Conservation (phyloP, 192 early-diverging fungal species). For the Coemansia sp. region DNA sequence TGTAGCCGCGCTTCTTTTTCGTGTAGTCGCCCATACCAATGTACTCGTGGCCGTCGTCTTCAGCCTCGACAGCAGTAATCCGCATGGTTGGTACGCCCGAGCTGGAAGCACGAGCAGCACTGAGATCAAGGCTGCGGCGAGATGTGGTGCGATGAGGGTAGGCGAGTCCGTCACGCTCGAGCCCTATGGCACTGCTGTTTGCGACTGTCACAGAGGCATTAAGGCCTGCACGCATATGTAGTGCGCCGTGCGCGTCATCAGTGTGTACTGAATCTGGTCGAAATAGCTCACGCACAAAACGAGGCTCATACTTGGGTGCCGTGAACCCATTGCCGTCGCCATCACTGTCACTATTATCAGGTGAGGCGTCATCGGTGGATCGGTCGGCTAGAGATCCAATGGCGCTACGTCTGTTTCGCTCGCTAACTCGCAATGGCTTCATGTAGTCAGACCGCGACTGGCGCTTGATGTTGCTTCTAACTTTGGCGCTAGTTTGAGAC, state of each 20-base stretch:
- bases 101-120: slow-evolving; percentile 32
- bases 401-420: not conserved
- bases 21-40: slow-evolving; percentile 24
- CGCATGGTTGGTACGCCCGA: slow-evolving; percentile 41
- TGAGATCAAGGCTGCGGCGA: slow-evolving; percentile 38
- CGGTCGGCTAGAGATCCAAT: not conserved
- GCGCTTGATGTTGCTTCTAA: not conserved
- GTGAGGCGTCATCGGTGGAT: slow-evolving; percentile 2
- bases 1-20: slow-evolving; percentile 42
- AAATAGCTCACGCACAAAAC: slow-evolving; percentile 52
- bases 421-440: not conserved
- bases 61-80: slow-evolving; percentile 50
- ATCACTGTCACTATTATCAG: slow-evolving; percentile 13
- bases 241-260: slow-evolving; percentile 4
- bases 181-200: not conserved
- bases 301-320: slow-evolving; percentile 24
- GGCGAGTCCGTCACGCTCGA: not conserved
- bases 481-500: not conserved
- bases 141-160: not conserved
- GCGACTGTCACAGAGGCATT: not conserved
- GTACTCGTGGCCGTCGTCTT: slow-evolving; percentile 47
- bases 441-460: not conserved
- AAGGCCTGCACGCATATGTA: slow-evolving; percentile 15
- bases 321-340: not conserved
- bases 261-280: slow-evolving; percentile 6